A percentile compares a stretch with the other conserved stretches of the same genome.
Evolutionary conservation across 306 rosid genomes (phyloP).

Genomic region (Heteromeles arbutifolia): DNA sequence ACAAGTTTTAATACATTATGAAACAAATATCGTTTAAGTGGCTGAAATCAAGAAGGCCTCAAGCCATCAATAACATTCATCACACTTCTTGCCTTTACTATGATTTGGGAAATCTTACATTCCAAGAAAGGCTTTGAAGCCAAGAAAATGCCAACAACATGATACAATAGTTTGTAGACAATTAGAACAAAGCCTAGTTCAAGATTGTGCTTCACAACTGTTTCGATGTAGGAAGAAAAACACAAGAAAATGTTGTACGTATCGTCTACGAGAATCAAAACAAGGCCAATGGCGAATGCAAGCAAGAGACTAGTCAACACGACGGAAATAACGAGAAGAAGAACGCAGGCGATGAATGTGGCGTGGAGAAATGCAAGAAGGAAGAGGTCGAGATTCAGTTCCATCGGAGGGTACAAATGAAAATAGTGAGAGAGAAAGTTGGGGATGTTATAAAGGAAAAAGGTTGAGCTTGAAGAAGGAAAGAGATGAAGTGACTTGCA

Average conservation of each 20-base stretch:
- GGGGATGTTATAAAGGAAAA: neutral
- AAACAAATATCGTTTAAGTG: neutral
- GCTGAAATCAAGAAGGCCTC: slow-evolving; percentile 1
- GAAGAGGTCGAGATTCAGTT: slow-evolving; percentile 30
- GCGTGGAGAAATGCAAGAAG: slow-evolving; percentile 30
- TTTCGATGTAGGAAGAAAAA: slow-evolving; percentile 3
- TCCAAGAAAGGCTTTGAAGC: slow-evolving; percentile 7
- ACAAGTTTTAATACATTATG: neutral
- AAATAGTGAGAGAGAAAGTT: neutral
- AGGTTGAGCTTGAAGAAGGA: neutral
- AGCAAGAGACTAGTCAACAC: slow-evolving; percentile 14
- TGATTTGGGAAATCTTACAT: neutral
- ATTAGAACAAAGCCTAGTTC: slow-evolving; percentile 20
- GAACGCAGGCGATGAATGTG: slow-evolving; percentile 26
- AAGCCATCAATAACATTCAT: slow-evolving; percentile 6
- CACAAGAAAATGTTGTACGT: slow-evolving; percentile 1
- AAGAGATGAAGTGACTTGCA: slow-evolving; percentile 21
- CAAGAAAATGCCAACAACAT: slow-evolving; percentile 16
- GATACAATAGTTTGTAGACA: neutral
- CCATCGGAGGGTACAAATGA: slow-evolving; percentile 2
- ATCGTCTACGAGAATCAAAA: slow-evolving; percentile 17
- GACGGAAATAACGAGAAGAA: slow-evolving; percentile 15
- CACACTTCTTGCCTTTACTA: slow-evolving; percentile 1
- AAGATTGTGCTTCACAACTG: slow-evolving; percentile 13
- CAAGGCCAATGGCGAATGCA: slow-evolving; percentile 14